These are phyloP conservation scores for Venturia effusa DNA, from an alignment of 2,329 filamentous ascomycete species.

Conservation along the genomic window DNA sequence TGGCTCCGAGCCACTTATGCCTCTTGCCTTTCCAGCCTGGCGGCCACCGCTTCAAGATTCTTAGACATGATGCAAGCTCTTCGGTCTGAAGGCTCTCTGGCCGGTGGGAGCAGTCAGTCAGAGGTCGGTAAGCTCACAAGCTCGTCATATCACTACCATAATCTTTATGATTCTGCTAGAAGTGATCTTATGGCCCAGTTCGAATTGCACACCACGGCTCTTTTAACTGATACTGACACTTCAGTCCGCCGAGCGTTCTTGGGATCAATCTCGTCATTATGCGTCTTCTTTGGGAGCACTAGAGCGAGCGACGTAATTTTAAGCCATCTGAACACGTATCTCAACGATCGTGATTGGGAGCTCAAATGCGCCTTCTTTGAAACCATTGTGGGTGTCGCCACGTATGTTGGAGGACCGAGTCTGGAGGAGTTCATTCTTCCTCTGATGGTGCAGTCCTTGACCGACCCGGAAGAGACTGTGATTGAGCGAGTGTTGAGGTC, in stretches of 20 bases:
- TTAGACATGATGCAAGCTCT: slow-evolving; percentile 86
- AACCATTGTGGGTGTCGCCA: slow-evolving; percentile 82
- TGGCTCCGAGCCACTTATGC: slow-evolving; percentile 85
- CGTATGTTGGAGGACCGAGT: slow-evolving; percentile 78
- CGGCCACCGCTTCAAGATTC: slow-evolving; percentile 73
- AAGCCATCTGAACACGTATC: slow-evolving; percentile 90
- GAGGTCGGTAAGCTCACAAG: slow-evolving; percentile 63
- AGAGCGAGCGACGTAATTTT: slow-evolving; percentile 92
- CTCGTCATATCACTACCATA: slow-evolving; percentile 65
- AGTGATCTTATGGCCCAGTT: slow-evolving; percentile 73
- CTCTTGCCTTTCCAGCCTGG: slow-evolving; percentile 79
- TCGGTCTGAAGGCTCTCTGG: slow-evolving; percentile 63
- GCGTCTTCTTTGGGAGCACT: slow-evolving; percentile 87
- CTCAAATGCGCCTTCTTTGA: slow-evolving; percentile 96
- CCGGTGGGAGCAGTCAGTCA: slow-evolving; percentile 65
- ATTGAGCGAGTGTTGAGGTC: slow-evolving; percentile 84
- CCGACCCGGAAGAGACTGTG: slow-evolving; percentile 87
- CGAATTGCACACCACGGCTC: slow-evolving; percentile 75
- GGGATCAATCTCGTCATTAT: slow-evolving; percentile 81
- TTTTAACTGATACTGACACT: slow-evolving; percentile 78
- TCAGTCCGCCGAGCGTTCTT: slow-evolving; percentile 85
- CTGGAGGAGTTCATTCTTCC: slow-evolving; percentile 93
- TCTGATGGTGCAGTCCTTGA: slow-evolving; percentile 88
- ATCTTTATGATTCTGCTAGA: slow-evolving; percentile 78
- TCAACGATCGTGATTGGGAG: slow-evolving; percentile 95